Conservation (phyloP, 169 alveolate genomes). For the Eimeria falciformis region DNA sequence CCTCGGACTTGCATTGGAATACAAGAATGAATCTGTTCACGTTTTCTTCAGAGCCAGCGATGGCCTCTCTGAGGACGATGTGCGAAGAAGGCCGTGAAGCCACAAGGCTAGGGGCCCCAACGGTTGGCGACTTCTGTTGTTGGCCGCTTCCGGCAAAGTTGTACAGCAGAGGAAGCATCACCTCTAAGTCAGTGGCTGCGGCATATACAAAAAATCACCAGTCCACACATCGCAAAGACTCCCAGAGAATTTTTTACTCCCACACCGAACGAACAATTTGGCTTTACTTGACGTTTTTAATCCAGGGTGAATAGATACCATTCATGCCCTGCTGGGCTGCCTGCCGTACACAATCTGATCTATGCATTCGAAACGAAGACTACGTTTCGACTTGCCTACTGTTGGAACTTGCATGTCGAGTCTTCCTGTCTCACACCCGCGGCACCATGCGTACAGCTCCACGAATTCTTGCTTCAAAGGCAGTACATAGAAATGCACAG, state of each 20-base stretch:
- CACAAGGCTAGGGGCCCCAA: conserved; percentile 29
- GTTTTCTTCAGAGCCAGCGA: conserved; percentile 60
- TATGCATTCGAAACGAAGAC: too few species aligned
- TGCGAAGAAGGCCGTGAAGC: conserved; percentile 64
- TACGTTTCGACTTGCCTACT: conserved; percentile 52
- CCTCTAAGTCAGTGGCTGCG: conserved; percentile 62
- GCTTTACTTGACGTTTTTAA: too few species aligned
- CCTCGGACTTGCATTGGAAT: conserved; percentile 69
- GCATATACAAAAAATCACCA: neutral
- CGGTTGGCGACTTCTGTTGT: conserved; percentile 4
- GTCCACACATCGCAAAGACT: too few species aligned
- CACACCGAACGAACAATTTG: too few species aligned
- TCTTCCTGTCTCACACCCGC: conserved; percentile 56
- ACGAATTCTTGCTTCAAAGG: conserved; percentile 57
- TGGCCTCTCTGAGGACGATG: conserved; percentile 30
- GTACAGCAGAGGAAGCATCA: conserved; percentile 63
- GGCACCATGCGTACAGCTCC: conserved; percentile 58
- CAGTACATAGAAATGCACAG: neutral
- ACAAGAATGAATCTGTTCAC: conserved; percentile 47
- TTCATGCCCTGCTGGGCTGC: too few species aligned
- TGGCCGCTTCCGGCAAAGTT: conserved; percentile 38
- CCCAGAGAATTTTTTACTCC: too few species aligned
- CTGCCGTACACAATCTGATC: too few species aligned
- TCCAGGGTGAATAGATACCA: too few species aligned
- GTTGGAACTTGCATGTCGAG: conserved; percentile 64